Percentiles rank a stretch among this genome's conserved stretches.
Conservation (phyloP, 2,329 filamentous ascomycete species). For the Pestalotiopsis sp. region DNA sequence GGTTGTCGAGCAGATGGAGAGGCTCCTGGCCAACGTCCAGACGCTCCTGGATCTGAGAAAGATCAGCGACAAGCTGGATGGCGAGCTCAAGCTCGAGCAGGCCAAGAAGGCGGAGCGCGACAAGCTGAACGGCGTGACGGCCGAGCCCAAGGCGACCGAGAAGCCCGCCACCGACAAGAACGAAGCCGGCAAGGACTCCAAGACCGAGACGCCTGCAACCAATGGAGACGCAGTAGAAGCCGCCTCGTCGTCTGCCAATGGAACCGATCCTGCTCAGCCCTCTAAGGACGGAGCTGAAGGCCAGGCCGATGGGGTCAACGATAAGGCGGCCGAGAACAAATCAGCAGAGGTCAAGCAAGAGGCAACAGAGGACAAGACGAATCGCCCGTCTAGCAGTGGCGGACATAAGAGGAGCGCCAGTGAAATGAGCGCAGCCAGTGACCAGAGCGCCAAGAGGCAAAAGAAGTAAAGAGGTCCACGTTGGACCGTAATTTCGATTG, state of each 20-base stretch:
- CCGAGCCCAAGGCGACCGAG: slow-evolving; percentile 13
- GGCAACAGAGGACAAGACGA: slow-evolving; percentile 14
- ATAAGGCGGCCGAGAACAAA: slow-evolving; percentile 3
- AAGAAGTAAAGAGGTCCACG: slow-evolving; percentile 46
- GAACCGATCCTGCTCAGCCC: neutral
- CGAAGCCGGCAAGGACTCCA: slow-evolving; percentile 9
- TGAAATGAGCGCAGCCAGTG: slow-evolving; percentile 71
- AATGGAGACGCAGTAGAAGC: neutral
- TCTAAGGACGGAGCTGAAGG: neutral
- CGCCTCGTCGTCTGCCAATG: slow-evolving; percentile 3
- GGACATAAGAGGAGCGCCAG: slow-evolving; percentile 81
- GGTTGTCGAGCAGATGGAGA: slow-evolving; percentile 73
- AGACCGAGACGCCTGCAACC: slow-evolving; percentile 1
- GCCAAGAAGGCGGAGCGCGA: slow-evolving; percentile 58
- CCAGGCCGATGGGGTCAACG: neutral
- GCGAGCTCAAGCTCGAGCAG: slow-evolving; percentile 65
- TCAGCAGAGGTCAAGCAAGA: slow-evolving; percentile 26
- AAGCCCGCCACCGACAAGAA: slow-evolving; percentile 15
- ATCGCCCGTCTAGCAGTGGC: slow-evolving; percentile 41
- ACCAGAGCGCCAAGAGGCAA: slow-evolving; percentile 61
- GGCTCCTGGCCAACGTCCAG: slow-evolving; percentile 68
- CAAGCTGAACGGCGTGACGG: slow-evolving; percentile 33
- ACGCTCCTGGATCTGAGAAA: slow-evolving; percentile 74
- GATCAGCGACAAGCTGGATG: slow-evolving; percentile 74
- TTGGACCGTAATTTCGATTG: neutral